Conservation (phyloP, 495 filamentous ascomycete species). For the Viridothelium virens region DNA sequence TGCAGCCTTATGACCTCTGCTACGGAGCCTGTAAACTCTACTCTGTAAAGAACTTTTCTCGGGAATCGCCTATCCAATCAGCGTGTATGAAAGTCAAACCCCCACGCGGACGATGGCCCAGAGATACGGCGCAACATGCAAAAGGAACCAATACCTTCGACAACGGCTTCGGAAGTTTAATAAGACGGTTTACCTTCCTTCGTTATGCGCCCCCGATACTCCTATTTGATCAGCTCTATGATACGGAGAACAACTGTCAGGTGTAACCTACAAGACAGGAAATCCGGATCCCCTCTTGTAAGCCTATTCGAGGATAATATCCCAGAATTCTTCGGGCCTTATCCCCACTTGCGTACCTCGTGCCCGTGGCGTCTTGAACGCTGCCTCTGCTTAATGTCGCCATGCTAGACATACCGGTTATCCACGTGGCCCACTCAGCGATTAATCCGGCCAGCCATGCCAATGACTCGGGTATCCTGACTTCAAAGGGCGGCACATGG, state of each 20-base stretch:
- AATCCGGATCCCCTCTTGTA: slow-evolving; percentile 43
- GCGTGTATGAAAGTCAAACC: too few relatives aligned
- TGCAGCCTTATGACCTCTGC: too few relatives aligned
- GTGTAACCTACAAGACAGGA: slow-evolving; percentile 27
- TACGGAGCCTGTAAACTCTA: too few relatives aligned
- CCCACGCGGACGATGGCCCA: too few relatives aligned
- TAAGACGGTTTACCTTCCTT: not conserved
- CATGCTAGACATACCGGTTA: slow-evolving; percentile 40
- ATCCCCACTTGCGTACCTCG: slow-evolving; percentile 48
- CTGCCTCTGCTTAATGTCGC: slow-evolving; percentile 50
- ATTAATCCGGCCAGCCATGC: slow-evolving; percentile 44
- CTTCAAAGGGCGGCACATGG: slow-evolving; percentile 45
- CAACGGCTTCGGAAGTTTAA: not conserved
- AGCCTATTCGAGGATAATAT: slow-evolving; percentile 49
- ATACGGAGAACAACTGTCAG: not conserved
- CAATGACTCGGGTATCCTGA: slow-evolving; percentile 46
- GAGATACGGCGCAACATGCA: too few relatives aligned
- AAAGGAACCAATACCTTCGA: too few relatives aligned
- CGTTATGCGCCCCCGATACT: not conserved
- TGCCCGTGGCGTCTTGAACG: slow-evolving; percentile 48
- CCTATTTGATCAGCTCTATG: not conserved
- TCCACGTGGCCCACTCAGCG: slow-evolving; percentile 47
- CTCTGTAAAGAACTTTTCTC: too few relatives aligned
- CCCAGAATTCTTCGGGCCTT: slow-evolving; percentile 52
- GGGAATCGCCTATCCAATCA: too few relatives aligned